These are phyloP conservation scores for Backusella westeae DNA, from an alignment of 192 early-diverging fungal genomes.

Conservation along the genomic window DNA sequence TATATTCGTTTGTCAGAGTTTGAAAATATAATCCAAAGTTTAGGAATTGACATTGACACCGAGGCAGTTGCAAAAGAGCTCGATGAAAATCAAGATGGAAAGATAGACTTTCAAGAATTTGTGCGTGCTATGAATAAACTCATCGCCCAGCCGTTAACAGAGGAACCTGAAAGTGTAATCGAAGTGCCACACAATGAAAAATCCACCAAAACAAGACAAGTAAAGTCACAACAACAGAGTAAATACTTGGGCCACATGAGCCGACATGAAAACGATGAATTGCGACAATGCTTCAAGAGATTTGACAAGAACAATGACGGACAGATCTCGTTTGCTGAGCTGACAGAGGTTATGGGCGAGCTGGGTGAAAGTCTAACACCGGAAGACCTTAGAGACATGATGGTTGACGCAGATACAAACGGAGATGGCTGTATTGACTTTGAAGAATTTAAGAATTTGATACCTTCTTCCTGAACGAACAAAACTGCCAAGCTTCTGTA, in stretches of 20 bases:
- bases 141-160: neutral
- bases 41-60: neutral
- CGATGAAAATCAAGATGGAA: slow-evolving; percentile 8
- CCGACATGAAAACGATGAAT: slow-evolving; percentile 19
- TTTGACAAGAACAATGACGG: slow-evolving; percentile 39
- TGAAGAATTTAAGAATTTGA: slow-evolving; percentile 36
- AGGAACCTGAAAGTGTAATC: neutral
- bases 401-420: slow-evolving; percentile 31
- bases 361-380: slow-evolving; percentile 23
- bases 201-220: neutral
- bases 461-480: neutral
- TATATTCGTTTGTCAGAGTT: slow-evolving; percentile 14
- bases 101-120: slow-evolving; percentile 23
- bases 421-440: slow-evolving; percentile 35
- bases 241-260: neutral
- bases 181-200: neutral
- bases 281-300: slow-evolving; percentile 22
- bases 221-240: neutral
- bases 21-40: neutral
- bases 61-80: neutral
- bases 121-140: slow-evolving; percentile 11
- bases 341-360: slow-evolving; percentile 22
- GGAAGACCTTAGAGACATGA: slow-evolving; percentile 31
- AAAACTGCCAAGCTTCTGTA: neutral
- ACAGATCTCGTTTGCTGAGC: slow-evolving; percentile 21